Evolutionary conservation across 2,329 filamentous ascomycete species (phyloP), one percentile per base, ranked within the genome.

Genomic region (Dryadomyces quercivorus): DNA sequence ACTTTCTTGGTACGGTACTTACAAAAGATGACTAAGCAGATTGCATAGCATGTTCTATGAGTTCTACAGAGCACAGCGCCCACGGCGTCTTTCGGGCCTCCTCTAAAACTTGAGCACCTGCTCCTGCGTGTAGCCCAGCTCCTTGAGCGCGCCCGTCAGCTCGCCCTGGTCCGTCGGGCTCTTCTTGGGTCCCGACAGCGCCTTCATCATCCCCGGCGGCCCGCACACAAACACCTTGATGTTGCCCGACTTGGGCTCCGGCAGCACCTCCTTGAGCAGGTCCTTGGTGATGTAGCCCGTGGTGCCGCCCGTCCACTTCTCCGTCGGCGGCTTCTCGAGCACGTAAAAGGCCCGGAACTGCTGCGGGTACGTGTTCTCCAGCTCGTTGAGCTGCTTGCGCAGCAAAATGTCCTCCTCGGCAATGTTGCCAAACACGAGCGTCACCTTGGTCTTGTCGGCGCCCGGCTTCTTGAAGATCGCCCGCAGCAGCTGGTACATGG

Each of bases 171-270:
- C 90, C 64, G 81, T 77, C n/a, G 91, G 90, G 72, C 86, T 93
- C 69, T 85, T 84, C 87, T 98, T 97, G 65, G 73, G 72, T 38
- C 93, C 93, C 42, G 86, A 92, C 62, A 97, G 83, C 57, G 90
- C 86, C 71, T 95, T 95, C 82, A 95, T 95, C 77, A 97, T 69
- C 45, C 85, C 87, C 2, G 92, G 91, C 13, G 93, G 93, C 0
- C 92, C 92, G 70, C 92, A 97, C 42, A 98, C 88, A 65, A 98
- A 97, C 59, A 97, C 71, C 82, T 97, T 97, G 75, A 95, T 84
- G 73, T 95, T 93, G 61, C 86, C 86, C 63, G 80, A 79, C 78
- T 93, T 93, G 59, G 93, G 90, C 72, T 94, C 90, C 12, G 93
- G 93, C 15, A 97, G 79, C 10, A 96, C 90, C 51, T 87, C 92